Percentiles rank a stretch among this genome's conserved stretches.
phyloP scores from a whole-genome alignment of 495 filamentous ascomycete species.

The Pyronema omphalodes region DNA sequence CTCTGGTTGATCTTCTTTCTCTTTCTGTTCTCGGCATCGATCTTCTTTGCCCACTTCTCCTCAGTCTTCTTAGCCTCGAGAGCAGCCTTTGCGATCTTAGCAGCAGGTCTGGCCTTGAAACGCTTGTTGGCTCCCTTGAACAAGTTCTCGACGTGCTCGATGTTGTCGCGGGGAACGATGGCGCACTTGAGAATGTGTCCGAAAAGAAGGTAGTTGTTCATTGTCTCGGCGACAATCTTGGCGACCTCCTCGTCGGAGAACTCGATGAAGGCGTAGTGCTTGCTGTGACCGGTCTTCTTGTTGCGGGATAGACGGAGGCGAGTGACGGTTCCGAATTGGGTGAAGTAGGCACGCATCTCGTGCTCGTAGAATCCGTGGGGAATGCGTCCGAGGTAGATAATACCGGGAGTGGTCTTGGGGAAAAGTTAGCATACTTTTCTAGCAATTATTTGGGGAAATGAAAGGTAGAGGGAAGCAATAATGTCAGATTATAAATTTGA shows the following conservation, averaged over 20 bases:
- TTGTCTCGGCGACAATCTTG: conserved; percentile 74
- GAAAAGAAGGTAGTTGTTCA: conserved; percentile 95
- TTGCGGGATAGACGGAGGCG: conserved; percentile 78
- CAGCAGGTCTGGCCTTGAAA: conserved; percentile 74
- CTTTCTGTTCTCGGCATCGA: conserved; percentile 49
- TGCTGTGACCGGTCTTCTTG: conserved; percentile 65
- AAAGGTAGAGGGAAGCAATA: background rate
- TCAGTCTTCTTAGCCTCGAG: conserved; percentile 51
- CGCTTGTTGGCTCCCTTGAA: conserved; percentile 77
- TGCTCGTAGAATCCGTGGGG: conserved; percentile 94
- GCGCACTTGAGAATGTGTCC: conserved; percentile 80
- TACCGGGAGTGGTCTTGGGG: conserved; percentile 38
- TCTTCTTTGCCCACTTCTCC: conserved; percentile 55
- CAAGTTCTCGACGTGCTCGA: conserved; percentile 58
- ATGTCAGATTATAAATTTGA: conserved; percentile 8
- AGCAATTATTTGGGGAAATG: background rate
- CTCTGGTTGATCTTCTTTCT: conserved; percentile 48
- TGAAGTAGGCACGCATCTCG: conserved; percentile 84
- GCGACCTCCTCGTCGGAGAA: conserved; percentile 64
- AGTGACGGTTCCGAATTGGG: conserved; percentile 78
- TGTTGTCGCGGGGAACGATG: conserved; percentile 50
- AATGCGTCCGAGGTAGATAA: conserved; percentile 76
- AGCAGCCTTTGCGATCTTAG: conserved; percentile 56
- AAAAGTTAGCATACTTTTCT: background rate
- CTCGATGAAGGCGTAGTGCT: conserved; percentile 87